phyloP scores from a whole-genome alignment of 495 filamentous ascomycete genomes.

The Bacidia rubella region DNA sequence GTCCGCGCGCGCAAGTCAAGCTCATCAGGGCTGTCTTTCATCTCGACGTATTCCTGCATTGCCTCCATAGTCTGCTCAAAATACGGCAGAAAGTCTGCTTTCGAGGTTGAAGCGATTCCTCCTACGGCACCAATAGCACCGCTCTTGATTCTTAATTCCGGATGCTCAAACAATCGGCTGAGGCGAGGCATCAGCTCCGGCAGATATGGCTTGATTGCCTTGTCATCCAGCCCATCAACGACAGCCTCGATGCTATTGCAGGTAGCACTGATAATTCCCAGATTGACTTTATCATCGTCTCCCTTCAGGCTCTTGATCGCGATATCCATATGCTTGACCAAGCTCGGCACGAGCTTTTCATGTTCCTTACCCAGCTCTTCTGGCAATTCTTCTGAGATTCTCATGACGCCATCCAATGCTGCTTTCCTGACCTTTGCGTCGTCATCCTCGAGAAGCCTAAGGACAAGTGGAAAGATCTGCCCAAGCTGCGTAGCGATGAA shows the following conservation, averaged over 20 bases:
- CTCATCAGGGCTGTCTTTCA: constrained; percentile 83
- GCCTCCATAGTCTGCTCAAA: constrained; percentile 79
- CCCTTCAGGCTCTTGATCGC: constrained; percentile 56
- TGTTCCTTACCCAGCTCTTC: constrained; percentile 79
- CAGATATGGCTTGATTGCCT: constrained; percentile 69
- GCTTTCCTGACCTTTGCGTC: constrained; percentile 74
- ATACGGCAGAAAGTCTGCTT: constrained; percentile 74
- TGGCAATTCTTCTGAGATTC: constrained; percentile 82
- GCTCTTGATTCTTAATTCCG: constrained; percentile 80
- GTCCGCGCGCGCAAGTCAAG: constrained; percentile 80
- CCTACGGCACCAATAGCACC: constrained; percentile 81
- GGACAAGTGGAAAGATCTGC: constrained; percentile 71
- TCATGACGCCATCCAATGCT: constrained; percentile 70
- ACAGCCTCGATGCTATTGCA: constrained; percentile 87
- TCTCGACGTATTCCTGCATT: constrained; percentile 63
- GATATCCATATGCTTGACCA: constrained; percentile 78
- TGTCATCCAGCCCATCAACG: constrained; percentile 75
- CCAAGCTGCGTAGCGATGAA: constrained; percentile 84
- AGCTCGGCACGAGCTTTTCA: constrained; percentile 61
- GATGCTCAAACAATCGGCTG: constrained; percentile 63
- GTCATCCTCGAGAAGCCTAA: constrained; percentile 71
- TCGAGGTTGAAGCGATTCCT: constrained; percentile 71
- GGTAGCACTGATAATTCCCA: constrained; percentile 75
- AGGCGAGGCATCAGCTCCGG: constrained; percentile 70
- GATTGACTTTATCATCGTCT: constrained; percentile 41